Percentiles rank a stretch among this genome's conserved stretches.
Conservation (phyloP, 2,329 filamentous ascomycete species). For the Fusarium pseudoanthophilum region DNA sequence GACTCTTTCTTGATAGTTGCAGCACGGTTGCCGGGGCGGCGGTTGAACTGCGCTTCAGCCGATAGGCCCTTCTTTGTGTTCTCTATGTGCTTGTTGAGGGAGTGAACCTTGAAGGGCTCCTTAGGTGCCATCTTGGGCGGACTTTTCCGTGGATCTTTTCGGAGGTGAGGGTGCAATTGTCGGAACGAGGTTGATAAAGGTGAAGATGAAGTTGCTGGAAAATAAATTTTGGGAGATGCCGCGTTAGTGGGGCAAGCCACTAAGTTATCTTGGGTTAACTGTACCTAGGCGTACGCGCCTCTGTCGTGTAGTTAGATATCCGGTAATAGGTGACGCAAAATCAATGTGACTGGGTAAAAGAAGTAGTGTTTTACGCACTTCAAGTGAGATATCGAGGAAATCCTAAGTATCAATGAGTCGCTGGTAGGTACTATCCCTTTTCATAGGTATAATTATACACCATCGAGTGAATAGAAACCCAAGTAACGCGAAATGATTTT, state of each 20-base stretch:
- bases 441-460: neutral
- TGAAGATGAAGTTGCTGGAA: slow-evolving; percentile 35
- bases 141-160: slow-evolving; percentile 17
- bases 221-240: slow-evolving; percentile 44
- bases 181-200: slow-evolving; percentile 21
- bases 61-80: slow-evolving; percentile 51
- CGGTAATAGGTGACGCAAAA: neutral
- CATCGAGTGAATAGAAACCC: neutral
- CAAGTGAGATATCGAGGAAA: neutral
- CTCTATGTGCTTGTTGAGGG: slow-evolving; percentile 52
- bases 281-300: slow-evolving; percentile 23
- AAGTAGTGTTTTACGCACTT: neutral
- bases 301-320: slow-evolving; percentile 29
- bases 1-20: slow-evolving; percentile 48
- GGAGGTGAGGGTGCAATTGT: slow-evolving; percentile 40
- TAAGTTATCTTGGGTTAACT: slow-evolving; percentile 2
- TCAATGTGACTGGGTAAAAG: neutral
- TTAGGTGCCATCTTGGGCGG: slow-evolving; percentile 51
- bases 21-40: slow-evolving; percentile 41
- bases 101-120: slow-evolving; percentile 51
- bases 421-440: neutral
- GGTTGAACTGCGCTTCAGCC: slow-evolving; percentile 49
- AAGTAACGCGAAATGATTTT: slow-evolving; percentile 14
- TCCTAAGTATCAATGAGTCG: neutral
- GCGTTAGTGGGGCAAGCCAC: slow-evolving; percentile 36